phyloP scores from a whole-genome alignment of 2,329 filamentous ascomycete species.

The Colletotrichum sp. region DNA sequence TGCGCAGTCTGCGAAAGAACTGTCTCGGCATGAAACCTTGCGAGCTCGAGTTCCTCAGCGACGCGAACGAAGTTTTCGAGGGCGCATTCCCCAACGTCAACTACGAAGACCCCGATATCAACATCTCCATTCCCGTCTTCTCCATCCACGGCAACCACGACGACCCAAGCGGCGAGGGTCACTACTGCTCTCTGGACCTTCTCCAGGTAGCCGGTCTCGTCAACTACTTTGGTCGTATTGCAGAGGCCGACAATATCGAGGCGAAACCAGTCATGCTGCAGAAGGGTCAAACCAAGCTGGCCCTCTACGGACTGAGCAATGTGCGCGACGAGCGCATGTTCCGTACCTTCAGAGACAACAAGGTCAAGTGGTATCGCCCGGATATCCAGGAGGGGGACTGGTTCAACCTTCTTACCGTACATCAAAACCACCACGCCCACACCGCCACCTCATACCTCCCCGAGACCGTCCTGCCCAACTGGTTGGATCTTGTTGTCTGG shows the following conservation, averaged over 20 bases:
- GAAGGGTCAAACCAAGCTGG: conserved; percentile 91
- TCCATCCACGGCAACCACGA: conserved; percentile 99
- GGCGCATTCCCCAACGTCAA: conserved; percentile 93
- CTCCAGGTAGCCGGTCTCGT: conserved; percentile 89
- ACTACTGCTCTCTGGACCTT: conserved; percentile 88
- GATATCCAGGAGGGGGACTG: conserved; percentile 82
- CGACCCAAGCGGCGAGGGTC: conserved; percentile 95
- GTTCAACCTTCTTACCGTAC: conserved; percentile 95
- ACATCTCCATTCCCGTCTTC: conserved; percentile 95
- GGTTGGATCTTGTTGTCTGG: conserved; percentile 92
- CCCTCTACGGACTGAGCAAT: conserved; percentile 93
- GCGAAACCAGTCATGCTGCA: conserved; percentile 92
- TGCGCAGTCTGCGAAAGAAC: conserved; percentile 91
- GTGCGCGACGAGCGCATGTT: conserved; percentile 95
- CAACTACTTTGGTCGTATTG: conserved; percentile 94
- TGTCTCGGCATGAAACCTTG: conserved; percentile 96
- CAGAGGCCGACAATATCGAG: conserved; percentile 91
- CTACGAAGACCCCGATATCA: conserved; percentile 97
- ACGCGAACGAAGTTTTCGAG: conserved; percentile 89
- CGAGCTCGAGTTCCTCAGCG: conserved; percentile 91
- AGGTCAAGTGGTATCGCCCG: conserved; percentile 92
- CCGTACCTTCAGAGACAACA: conserved; percentile 88
- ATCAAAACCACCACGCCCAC: conserved; percentile 94
- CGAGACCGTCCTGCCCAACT: conserved; percentile 89
- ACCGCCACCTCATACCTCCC: conserved; percentile 93